Base-by-base conservation (phyloP, 495 filamentous ascomycete genomes). In the Xylaria scruposa region DNA sequence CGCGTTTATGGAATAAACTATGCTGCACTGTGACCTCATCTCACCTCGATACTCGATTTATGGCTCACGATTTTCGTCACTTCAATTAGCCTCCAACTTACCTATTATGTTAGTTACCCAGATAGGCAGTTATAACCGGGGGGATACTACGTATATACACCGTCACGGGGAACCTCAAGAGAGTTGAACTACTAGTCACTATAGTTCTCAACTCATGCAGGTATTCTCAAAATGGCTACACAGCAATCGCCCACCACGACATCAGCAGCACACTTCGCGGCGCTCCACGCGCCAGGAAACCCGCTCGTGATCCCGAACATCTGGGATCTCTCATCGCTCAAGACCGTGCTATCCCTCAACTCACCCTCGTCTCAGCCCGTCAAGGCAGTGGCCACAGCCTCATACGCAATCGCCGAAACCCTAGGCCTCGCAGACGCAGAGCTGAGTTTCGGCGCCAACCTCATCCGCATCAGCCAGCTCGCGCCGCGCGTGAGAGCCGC, bases 251-350 rank as follows among this genome's bases (percentile, higher is more conserved):
- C 62, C 46, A 17, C 63, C 29, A 36, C 64, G 12, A 53, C 64
- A 26, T 60, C 36, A 66, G 81, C 72, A 46, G 68, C 63, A 4
- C 49, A 68, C 49, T 44, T 68, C 65, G 36, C 65, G 12, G 51
- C 75, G 17, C 85, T 89, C 68, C 85, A 88, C 74, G 59, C 66
- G 13, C 85, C 85, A 0, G 77, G 79, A 31, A 56, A 80, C 13
- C 85, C 86, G 9, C 70, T 89, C 24, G 74, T 87, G 21, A 76
- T 88, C 38, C 79, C 83, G 26, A 88, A 88, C 70, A 74, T 85
- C 74, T 84, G 81, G 74, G 83, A 87, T 67, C 78, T 75, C 40
- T 71, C 81, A 9, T 79, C 85, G 40, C 81, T 84, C 9, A 72
- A 75, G 2, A 53, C 78, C 10, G 74, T 84, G 56, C 77, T 83